Evolutionary conservation across 306 rosid species (phyloP), one percentile per base, ranked within the genome.

Genomic region (Oemleria cerasiformis): DNA sequence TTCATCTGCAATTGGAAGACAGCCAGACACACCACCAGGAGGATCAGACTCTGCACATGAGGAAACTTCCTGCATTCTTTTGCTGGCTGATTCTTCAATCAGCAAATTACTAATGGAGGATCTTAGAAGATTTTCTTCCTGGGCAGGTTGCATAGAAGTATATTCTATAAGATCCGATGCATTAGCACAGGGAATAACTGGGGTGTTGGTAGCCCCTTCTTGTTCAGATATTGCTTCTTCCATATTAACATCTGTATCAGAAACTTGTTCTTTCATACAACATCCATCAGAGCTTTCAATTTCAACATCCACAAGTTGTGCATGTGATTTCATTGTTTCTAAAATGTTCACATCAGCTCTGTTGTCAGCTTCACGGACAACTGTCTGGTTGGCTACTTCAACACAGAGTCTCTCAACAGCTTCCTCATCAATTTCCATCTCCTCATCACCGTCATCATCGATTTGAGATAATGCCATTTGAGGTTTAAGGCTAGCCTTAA

Each of bases 391-490:
- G 64, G 74, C 79, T 69, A 80, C 83, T 83, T 77, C 81, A 68
- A 51, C 75, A 71, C 86, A 86, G 41, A 86, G 79, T 58, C 84
- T 87, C 73, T 88, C 89, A 78, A 88, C 87, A 71, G 83, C 93
- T 73, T 88, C 96, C 81, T 84, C 99, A 11, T 88, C 97, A 80
- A 95, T 92, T 78, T 95, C 99, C 99, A 95, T 95, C 84, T 95
- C 99, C 75, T 84, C 93, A 80, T 95, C 97, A 72, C 96, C 86
- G 65, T 95, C 99, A 60, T 92, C 93, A 23, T 91, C 97, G 39
- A 88, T 76, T 72, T 72, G 74, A 54, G 84, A 67, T 61, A 87
- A 74, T 54, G 81, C 74, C 13, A 70, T 56, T 4, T 92, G 90
- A 78, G 88, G 82, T 54, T 63, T 83, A 58, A 95, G 84, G 86